phyloP scores from a whole-genome alignment of 345 rosid genomes.

The Rhodomyrtus tomentosa region DNA sequence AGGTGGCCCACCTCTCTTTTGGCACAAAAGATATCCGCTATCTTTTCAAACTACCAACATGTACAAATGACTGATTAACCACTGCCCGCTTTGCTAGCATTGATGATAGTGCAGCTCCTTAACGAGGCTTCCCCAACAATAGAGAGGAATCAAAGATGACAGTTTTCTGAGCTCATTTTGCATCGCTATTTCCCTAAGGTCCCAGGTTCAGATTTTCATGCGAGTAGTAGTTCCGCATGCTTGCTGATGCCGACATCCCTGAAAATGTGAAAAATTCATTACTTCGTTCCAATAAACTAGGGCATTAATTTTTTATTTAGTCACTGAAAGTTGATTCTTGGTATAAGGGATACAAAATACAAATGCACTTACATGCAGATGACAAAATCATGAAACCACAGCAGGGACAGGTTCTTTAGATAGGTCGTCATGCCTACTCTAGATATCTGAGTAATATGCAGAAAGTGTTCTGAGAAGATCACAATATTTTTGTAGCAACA shows the following conservation, averaged over 20 bases:
- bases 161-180: background rate
- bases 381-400: background rate
- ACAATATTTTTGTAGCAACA: background rate
- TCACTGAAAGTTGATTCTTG: background rate
- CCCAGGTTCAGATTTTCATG: background rate
- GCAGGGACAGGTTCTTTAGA: background rate
- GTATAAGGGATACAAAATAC: background rate
- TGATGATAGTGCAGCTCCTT: background rate
- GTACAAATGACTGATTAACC: background rate
- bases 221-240: background rate
- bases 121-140: background rate
- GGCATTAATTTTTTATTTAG: background rate
- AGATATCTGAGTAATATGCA: background rate
- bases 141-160: background rate
- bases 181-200: background rate
- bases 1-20: background rate
- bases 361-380: background rate
- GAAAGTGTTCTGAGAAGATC: background rate
- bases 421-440: background rate
- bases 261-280: background rate
- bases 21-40: background rate
- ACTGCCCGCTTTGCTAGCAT: background rate
- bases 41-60: background rate
- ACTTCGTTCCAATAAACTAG: background rate
- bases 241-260: background rate